Evolutionary conservation across 768 basidiomycete genomes (phyloP).

Genomic region (Russula vinacea): DNA sequence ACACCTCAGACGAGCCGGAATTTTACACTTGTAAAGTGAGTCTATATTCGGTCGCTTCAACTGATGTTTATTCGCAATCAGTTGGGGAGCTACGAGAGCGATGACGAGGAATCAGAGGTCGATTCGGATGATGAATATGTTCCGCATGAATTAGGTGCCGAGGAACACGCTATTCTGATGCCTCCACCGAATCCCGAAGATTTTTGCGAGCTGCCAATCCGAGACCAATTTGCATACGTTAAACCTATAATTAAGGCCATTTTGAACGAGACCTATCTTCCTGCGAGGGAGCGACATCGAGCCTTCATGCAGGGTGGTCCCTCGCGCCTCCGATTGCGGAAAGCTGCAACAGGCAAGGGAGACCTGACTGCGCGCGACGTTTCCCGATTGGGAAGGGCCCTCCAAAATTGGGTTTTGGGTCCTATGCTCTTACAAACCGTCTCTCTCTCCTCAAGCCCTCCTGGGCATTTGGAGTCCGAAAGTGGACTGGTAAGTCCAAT

Average conservation of each 20-base stretch:
- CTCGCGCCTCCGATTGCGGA: conserved; percentile 42
- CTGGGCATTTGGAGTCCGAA: conserved; percentile 20
- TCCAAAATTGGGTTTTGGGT: conserved; percentile 37
- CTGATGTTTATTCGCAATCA: conserved; percentile 31
- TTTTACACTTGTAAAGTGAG: conserved; percentile 61
- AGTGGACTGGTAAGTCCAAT: conserved; percentile 14
- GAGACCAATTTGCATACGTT: conserved; percentile 60
- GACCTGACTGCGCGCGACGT: conserved; percentile 41
- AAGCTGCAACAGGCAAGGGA: conserved; percentile 39
- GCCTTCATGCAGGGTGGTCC: conserved; percentile 59
- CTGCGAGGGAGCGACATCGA: conserved; percentile 49
- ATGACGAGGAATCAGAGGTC: conserved; percentile 37
- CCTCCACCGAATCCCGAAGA: conserved; percentile 43
- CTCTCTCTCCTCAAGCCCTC: not conserved
- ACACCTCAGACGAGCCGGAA: conserved; percentile 52
- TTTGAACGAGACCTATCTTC: conserved; percentile 53
- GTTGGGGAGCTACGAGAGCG: conserved; percentile 57
- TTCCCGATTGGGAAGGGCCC: conserved; percentile 37
- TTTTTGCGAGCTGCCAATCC: conserved; percentile 52
- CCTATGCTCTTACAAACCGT: conserved; percentile 17
- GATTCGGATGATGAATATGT: conserved; percentile 32
- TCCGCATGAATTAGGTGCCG: conserved; percentile 36
- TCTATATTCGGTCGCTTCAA: not conserved
- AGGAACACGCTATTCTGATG: conserved; percentile 42
- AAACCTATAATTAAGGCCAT: conserved; percentile 62